Base-by-base conservation (phyloP, 257 asterid species). In the Penstemon barbatus region DNA sequence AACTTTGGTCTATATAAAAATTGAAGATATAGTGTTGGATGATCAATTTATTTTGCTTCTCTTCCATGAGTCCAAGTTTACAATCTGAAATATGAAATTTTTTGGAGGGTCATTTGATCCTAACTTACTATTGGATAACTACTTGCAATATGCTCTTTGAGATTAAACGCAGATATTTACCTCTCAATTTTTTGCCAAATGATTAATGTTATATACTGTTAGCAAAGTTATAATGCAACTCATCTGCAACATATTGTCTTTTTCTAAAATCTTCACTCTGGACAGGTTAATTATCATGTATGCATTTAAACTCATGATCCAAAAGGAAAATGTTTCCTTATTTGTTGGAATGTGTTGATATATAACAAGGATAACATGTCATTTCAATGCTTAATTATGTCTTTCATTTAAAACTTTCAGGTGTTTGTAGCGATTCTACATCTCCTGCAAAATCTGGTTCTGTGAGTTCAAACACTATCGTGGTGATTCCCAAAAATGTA, bases 401-500 rank as follows among this genome's bases (percentile, higher is more conserved):
- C 77, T 42, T 43, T 46, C 18, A 36, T 60, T 61, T 52, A 15
- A 52, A 15, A 43, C n/a, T 58, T 52, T 57, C 64, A 73, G 83
- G 77, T 60, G 70, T 70, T 61, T 75, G 74, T 65, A 77, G 74
- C 75, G 80, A 78, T 66, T 40, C 84, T 40, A 58, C 61, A 10
- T 75, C 82, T 62, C 77, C 84, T 13, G 61, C 57, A 41, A 81
- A 82, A 71, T 80, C 65, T 65, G 83, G 80, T 58, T 73, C 88
- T 36, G 84, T 44, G 42, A 66, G 70, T 66, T 74, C 83, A 59
- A 85, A 58, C 55, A 72, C 69, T 4, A 65, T 77, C 13, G 86
- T 79, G 72, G 78, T 87, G 48, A 78, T 88, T 41, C 86, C 97
- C 4, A 88, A 72, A 73, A 80, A 85, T 77, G 84, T 93, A 37